These are phyloP conservation scores for Russula emetica DNA, from an alignment of 768 basidiomycete species.

Conservation along the genomic window DNA sequence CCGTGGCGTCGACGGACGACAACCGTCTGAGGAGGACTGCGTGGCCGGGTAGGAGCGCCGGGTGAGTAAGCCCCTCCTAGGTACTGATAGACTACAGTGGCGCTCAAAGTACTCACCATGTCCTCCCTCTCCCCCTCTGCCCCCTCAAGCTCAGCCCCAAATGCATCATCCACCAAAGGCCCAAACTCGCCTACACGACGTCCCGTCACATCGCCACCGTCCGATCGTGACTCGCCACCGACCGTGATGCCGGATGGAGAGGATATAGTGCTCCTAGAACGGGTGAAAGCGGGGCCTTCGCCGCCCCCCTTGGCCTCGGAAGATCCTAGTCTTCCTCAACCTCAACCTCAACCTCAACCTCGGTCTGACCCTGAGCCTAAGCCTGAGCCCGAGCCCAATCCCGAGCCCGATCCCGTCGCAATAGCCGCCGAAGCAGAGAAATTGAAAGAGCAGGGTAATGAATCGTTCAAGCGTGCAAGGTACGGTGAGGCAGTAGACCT, in stretches of 20 bases:
- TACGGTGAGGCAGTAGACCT: conserved; percentile 67
- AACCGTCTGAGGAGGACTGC: background rate
- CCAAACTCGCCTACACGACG: background rate
- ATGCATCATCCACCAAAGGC: background rate
- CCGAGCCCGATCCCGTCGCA: conserved; percentile 34
- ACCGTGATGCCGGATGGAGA: background rate
- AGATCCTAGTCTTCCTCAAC: background rate
- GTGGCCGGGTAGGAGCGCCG: background rate
- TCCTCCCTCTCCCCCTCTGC: background rate
- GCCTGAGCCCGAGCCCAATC: background rate
- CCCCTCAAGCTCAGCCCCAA: conserved; percentile 1
- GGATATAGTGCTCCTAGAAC: background rate
- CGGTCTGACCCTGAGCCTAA: too few relatives aligned
- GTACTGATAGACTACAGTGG: background rate
- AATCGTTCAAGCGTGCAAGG: conserved; percentile 60
- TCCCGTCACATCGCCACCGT: background rate
- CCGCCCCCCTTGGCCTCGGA: background rate
- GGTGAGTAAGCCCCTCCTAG: conserved; percentile 16
- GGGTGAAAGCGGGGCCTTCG: background rate
- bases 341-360: background rate
- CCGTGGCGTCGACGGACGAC: background rate
- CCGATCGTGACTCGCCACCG: conserved; percentile 3
- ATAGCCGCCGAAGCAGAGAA: conserved; percentile 50
- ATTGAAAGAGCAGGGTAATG: conserved; percentile 71
- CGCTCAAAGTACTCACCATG: conserved; percentile 12